Percentiles rank a stretch among this genome's conserved stretches.
phyloP scores from a whole-genome alignment of 352 stramenopile species.

The Phytopythium sindhum region DNA sequence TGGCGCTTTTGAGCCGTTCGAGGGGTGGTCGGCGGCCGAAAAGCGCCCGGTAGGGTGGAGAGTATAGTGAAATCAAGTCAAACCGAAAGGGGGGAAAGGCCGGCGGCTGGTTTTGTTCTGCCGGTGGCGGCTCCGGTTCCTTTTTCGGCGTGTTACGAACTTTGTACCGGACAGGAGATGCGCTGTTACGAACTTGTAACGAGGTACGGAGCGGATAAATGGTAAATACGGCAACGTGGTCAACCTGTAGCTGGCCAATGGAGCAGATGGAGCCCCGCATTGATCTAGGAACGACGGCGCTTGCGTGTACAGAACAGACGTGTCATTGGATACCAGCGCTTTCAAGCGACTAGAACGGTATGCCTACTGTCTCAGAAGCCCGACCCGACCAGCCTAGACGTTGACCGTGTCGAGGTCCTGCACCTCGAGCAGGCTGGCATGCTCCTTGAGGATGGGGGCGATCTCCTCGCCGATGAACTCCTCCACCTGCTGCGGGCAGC shows the following conservation, averaged over 20 bases:
- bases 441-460: constrained; percentile 89
- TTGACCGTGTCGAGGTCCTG: constrained; percentile 95
- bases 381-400: constrained; percentile 70
- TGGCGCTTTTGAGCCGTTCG: constrained; percentile 9
- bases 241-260: too few relatives aligned
- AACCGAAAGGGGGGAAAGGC: not conserved
- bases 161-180: not conserved
- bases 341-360: not conserved
- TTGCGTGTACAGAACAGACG: not conserved
- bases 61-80: constrained; percentile 2
- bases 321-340: not conserved
- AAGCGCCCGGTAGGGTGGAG: not conserved
- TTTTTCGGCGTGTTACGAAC: not conserved
- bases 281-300: too few relatives aligned
- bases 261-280: too few relatives aligned
- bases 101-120: not conserved
- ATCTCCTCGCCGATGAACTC: constrained; percentile 97
- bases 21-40: constrained; percentile 1
- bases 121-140: not conserved
- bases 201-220: not conserved
- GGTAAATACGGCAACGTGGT: not conserved
- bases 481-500: constrained; percentile 93
- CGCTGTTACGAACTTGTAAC: not conserved
- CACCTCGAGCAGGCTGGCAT: constrained; percentile 88
- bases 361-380: too few relatives aligned